Base-by-base conservation (phyloP, 78 protist species). In the Dictyostelium capitatum region DNA sequence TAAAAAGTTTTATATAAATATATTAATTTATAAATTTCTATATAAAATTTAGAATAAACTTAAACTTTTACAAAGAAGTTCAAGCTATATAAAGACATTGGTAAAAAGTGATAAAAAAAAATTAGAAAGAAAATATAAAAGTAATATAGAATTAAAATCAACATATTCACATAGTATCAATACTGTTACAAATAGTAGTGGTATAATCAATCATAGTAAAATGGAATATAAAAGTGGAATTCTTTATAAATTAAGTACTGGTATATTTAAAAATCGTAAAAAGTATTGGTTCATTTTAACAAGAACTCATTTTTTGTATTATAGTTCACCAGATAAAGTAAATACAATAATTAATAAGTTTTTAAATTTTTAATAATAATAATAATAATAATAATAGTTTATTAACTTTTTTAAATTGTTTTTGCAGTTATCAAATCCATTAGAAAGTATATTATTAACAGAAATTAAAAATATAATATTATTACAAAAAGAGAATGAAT, bases 241-340 rank as follows among this genome's bases (percentile, higher is more conserved):
- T 32, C 54, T 87, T 10, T 87, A 87, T 62, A 87, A 65, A 50
- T 11, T 87, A 11, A 82, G 93, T n/a, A 82, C 83, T 46, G 93
- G 93, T 17, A 77, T 87, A 28, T 87, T 87, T 50, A 87, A 77
- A 64, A 47, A 64, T 50, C 43, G 93, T 48, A 87, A 65, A 65
- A 87, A 87, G 25, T 87, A 78, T 64, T 87, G 93, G 93, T 87
- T 87, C 32, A 56, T 77, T 23, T 51, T 87, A 37, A 87, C 93
- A 2, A 32, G 80, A 50, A 87, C 85, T 2, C 93, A 87, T 87
- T 43, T 87, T 43, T 14, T 51, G 32, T 87, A 65, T 64, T 87
- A 87, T 64, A 64, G 25, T 37, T 87, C 93, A 47, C 70, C 93
- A 25, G 93, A 87, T 62, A 87, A 87, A 23, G 93, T 87, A 87